These are phyloP conservation scores for Collybiopsis confluens DNA, from an alignment of 768 basidiomycete genomes.

Conservation along the genomic window DNA sequence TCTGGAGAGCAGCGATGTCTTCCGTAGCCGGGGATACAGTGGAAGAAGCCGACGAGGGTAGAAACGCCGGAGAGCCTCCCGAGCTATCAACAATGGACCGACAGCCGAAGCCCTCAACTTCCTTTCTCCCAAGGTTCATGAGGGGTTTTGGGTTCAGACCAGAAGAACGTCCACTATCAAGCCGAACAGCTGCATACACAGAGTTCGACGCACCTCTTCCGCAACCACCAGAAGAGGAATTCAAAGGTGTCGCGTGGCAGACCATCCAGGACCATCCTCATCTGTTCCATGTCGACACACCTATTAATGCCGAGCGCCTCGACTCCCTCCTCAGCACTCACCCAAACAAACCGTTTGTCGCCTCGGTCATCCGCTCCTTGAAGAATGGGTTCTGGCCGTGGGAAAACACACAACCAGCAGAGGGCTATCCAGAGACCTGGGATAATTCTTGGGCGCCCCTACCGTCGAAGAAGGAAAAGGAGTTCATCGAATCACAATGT, in stretches of 20 bases:
- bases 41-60: neutral
- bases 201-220: neutral
- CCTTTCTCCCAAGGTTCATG: neutral
- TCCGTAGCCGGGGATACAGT: too few relatives aligned
- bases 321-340: constrained; percentile 16
- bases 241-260: neutral
- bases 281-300: neutral
- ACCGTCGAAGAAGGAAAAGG: neutral
- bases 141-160: neutral
- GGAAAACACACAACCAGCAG: constrained; percentile 11
- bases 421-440: constrained; percentile 7
- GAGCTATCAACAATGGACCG: too few relatives aligned
- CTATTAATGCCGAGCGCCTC: constrained; percentile 19
- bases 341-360: constrained; percentile 25
- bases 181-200: neutral
- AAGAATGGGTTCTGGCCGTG: constrained; percentile 28
- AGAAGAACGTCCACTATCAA: neutral
- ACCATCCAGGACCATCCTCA: neutral
- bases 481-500: constrained; percentile 14
- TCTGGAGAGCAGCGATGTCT: too few relatives aligned
- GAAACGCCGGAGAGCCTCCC: too few relatives aligned
- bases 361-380: constrained; percentile 18
- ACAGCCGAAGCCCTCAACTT: too few relatives aligned
- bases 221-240: neutral
- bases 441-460: constrained; percentile 8